Conservation (phyloP, 768 basidiomycete genomes). For the Tulasnella sp. region DNA sequence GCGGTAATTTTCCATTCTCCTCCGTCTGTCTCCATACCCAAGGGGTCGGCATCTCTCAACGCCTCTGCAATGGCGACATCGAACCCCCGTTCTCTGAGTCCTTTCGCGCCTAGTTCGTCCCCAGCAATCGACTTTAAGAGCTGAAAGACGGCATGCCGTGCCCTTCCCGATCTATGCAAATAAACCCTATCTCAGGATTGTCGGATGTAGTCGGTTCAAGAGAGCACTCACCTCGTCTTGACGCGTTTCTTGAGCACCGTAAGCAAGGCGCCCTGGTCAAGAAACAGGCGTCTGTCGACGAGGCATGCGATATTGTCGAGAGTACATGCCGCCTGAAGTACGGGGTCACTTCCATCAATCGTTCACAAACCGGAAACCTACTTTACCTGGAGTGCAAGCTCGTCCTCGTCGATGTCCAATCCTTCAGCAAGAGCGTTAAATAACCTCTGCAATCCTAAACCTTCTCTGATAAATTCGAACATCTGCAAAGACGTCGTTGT, state of each 20-base stretch:
- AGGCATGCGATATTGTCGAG: constrained; percentile 66
- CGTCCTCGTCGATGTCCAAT: constrained; percentile 52
- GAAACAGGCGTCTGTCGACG: constrained; percentile 33
- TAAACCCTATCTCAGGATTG: not conserved
- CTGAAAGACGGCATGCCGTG: not conserved
- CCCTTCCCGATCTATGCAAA: not conserved
- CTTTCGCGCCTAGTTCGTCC: not conserved
- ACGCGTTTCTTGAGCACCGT: not conserved
- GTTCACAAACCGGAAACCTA: constrained; percentile 19
- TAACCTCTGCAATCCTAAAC: constrained; percentile 49
- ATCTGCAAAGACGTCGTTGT: constrained; percentile 62
- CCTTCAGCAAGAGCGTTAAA: constrained; percentile 49
- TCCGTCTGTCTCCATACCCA: not conserved
- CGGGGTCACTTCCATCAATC: not conserved
- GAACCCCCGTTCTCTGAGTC: not conserved
- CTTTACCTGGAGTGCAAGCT: constrained; percentile 52
- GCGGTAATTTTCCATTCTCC: not conserved
- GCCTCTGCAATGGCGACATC: not conserved
- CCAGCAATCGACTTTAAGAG: not conserved
- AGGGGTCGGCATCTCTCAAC: not conserved
- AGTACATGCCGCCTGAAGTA: constrained; percentile 52
- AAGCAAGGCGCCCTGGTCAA: not conserved
- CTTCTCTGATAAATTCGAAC: constrained; percentile 56
- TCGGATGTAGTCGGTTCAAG: not conserved
- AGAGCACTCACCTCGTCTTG: not conserved